Conservation (phyloP, 306 rosid genomes). For the Fagus crenata region DNA sequence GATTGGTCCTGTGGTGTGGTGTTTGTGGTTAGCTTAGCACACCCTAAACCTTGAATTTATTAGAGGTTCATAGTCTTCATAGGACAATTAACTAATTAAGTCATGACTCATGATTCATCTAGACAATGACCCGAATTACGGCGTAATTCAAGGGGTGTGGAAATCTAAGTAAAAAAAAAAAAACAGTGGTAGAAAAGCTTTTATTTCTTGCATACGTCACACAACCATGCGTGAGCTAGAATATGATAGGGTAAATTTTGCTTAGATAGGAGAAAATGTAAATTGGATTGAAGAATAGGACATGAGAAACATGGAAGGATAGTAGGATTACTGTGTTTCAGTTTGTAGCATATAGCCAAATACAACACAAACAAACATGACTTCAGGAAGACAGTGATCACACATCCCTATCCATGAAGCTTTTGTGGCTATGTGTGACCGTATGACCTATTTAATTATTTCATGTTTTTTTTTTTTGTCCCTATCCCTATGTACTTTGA, state of each 20-base stretch:
- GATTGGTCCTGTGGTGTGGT: too few species aligned
- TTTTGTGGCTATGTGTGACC: background rate
- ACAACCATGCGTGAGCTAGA: constrained; percentile 27
- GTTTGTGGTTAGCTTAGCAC: background rate
- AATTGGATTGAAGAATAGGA: constrained; percentile 35
- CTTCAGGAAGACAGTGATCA: constrained; percentile 18
- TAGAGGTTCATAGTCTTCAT: constrained; percentile 25
- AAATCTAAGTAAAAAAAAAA: constrained; percentile 45
- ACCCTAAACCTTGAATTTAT: constrained; percentile 41
- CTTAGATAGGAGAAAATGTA: constrained; percentile 33
- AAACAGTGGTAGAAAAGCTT: too few species aligned
- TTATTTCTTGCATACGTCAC: constrained; percentile 2
- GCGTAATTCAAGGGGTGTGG: constrained; percentile 81
- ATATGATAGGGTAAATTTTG: constrained; percentile 9
- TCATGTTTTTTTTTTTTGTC: too few species aligned
- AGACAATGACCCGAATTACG: constrained; percentile 64
- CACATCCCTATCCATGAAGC: constrained; percentile 30
- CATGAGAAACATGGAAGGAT: constrained; percentile 61
- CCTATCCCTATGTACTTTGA: background rate
- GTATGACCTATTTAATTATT: constrained; percentile 10
- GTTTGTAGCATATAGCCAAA: constrained; percentile 19
- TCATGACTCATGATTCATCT: constrained; percentile 34
- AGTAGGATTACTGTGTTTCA: background rate
- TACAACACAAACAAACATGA: constrained; percentile 56
- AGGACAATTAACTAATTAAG: background rate